Evolutionary conservation across 192 early-diverging fungal species (phyloP).

Genomic region (Dimargaris cristalligena): DNA sequence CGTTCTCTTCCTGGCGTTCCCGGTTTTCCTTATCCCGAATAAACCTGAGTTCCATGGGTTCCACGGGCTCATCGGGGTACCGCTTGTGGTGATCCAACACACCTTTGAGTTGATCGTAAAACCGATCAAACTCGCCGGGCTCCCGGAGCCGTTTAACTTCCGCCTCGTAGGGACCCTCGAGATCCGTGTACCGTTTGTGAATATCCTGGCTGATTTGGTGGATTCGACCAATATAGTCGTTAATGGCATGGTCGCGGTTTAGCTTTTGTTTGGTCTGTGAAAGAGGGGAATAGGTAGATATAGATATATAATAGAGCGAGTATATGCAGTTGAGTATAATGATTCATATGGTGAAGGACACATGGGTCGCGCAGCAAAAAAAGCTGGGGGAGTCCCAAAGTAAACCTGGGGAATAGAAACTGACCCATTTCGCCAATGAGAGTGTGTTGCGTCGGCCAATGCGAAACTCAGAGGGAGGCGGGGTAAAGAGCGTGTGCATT

Average conservation of each 20-base stretch:
- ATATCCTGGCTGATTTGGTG: conserved; percentile 43
- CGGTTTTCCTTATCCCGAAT: conserved; percentile 28
- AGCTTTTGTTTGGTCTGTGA: conserved; percentile 70
- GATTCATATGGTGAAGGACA: background rate
- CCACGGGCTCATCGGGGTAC: conserved; percentile 57
- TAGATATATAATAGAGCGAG: background rate
- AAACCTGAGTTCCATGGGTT: conserved; percentile 69
- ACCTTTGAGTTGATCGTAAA: conserved; percentile 64
- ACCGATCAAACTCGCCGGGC: conserved; percentile 57
- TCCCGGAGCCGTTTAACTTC: conserved; percentile 58
- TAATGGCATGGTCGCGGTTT: conserved; percentile 63
- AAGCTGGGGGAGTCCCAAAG: background rate
- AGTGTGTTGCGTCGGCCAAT: background rate
- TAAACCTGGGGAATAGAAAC: background rate
- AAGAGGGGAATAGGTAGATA: too few relatives aligned
- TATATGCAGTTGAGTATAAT: background rate
- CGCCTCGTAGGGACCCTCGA: conserved; percentile 42
- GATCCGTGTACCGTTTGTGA: conserved; percentile 48
- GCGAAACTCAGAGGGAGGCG: background rate
- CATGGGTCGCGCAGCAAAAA: background rate
- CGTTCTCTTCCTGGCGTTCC: conserved; percentile 29
- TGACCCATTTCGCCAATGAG: background rate
- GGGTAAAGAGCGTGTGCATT: background rate
- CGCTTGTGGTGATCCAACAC: conserved; percentile 68
- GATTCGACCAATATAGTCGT: conserved; percentile 49